Conservation (phyloP, 805 yeast genomes). For the Metschnikowia henanensis region DNA sequence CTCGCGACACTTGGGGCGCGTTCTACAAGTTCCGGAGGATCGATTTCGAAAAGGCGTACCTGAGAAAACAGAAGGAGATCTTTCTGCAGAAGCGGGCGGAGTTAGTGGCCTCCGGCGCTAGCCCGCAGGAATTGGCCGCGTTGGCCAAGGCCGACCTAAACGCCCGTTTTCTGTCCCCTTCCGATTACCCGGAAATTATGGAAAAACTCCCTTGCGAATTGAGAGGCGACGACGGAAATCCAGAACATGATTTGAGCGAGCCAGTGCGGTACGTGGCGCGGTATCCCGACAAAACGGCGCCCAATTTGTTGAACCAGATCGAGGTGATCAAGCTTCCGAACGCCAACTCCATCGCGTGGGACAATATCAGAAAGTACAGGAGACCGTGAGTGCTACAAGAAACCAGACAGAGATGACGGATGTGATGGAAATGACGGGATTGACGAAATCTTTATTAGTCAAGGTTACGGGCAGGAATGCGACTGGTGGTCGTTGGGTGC, state of each 20-base stretch:
- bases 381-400: slow-evolving; percentile 1
- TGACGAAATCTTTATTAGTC: slow-evolving; percentile 85
- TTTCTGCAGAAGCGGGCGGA: slow-evolving; percentile 15
- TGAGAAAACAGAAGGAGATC: slow-evolving; percentile 18
- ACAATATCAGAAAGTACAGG: slow-evolving; percentile 36
- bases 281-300: slow-evolving; percentile 30
- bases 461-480: slow-evolving; percentile 96
- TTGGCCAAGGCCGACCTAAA: slow-evolving; percentile 17
- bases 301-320: slow-evolving; percentile 35
- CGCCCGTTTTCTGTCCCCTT: slow-evolving; percentile 34
- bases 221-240: slow-evolving; percentile 22
- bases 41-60: slow-evolving; percentile 39
- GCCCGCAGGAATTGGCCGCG: slow-evolving; percentile 15
- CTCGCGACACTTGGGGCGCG: slow-evolving; percentile 39
- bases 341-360: slow-evolving; percentile 45
- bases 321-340: slow-evolving; percentile 45
- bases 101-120: slow-evolving; percentile 3
- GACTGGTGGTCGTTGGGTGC: slow-evolving; percentile 99
- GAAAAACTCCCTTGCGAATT: slow-evolving; percentile 35
- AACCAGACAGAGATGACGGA: too few relatives aligned
- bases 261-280: slow-evolving; percentile 36
- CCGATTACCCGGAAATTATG: slow-evolving; percentile 32
- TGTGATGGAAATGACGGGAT: too few relatives aligned
- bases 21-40: slow-evolving; percentile 39
- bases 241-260: slow-evolving; percentile 26